Evolutionary conservation across 2,329 filamentous ascomycete species (phyloP), one percentile per base, ranked within the genome.

Genomic region (Pseudogymnoascus sp.): DNA sequence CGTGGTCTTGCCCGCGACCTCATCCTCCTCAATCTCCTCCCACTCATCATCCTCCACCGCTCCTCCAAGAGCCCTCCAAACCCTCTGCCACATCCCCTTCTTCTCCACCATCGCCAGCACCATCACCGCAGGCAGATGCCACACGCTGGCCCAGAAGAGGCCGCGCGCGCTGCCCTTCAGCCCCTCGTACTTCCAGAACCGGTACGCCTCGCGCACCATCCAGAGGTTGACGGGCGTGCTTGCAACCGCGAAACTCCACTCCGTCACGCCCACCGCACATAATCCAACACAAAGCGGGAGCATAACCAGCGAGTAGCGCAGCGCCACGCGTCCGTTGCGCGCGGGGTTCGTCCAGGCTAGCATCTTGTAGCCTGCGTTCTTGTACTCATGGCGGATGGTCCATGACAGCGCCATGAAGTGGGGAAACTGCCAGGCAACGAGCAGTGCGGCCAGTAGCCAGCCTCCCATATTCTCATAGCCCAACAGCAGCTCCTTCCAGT

Each of bases 391-490:
- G 18, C 91, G 82, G 63, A 97, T 96, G 3, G 84, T 80, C 83
- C 93, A 95, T 53, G 89, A 92, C 20, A 99, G 80, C 1, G 92
- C 88, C 81, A 97, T 97, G 78, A 99, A 99, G 75, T 99, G 94
- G 2, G 94, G 91, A 71, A 99, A 97, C 72, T 99, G 93, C 94
- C 94, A 99, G 11, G 91, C 88, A 67, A 96, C 96, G 4, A 99
- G 78, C 6, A 97, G 76, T 0, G 82, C 85, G 1, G 90, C 93
- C 12, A 97, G 78, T 0, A 97, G 77, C 94, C 94, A 99, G 3
- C 93, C 94, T 4, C 94, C 94, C 9, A 85, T 76, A 25, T 79
- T 81, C 73, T 84, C 69, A 72, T 86, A 71, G 69, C 89, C 87
- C 61, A 95, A 83, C 0, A 96, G 78, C 38, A 96, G 81, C 70